These are phyloP conservation scores for Mycena filopes DNA, from an alignment of 768 basidiomycete species.

Conservation along the genomic window DNA sequence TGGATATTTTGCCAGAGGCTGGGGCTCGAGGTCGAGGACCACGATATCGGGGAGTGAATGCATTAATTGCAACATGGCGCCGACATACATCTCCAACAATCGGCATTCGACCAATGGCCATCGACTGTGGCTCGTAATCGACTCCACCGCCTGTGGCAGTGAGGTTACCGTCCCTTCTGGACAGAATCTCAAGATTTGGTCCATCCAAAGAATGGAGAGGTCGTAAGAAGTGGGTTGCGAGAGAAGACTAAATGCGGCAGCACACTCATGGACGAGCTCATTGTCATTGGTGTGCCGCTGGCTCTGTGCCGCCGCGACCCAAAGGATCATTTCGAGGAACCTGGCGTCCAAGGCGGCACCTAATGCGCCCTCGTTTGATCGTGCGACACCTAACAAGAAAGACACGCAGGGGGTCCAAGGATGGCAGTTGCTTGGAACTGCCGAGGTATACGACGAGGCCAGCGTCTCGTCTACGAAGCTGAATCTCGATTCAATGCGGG, in stretches of 20 bases:
- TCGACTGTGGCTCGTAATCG: not conserved
- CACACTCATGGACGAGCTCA: not conserved
- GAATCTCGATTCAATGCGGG: too few species aligned
- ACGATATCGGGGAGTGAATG: too few species aligned
- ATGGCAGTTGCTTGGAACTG: not conserved
- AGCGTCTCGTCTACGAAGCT: not conserved
- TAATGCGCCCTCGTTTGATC: not conserved
- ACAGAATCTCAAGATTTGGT: not conserved
- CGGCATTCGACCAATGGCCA: conserved; percentile 9
- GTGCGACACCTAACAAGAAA: not conserved
- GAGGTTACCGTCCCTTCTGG: not conserved
- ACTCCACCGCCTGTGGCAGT: not conserved
- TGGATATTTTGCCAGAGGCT: too few species aligned
- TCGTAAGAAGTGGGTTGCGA: not conserved
- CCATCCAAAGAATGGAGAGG: not conserved
- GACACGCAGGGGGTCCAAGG: not conserved
- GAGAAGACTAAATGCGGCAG: not conserved
- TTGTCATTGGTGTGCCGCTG: not conserved
- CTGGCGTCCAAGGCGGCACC: not conserved
- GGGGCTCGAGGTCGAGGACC: too few species aligned
- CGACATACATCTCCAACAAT: not conserved
- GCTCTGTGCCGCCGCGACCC: not conserved
- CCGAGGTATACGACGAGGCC: not conserved
- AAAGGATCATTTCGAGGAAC: not conserved
- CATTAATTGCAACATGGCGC: not conserved